A percentile compares a stretch with the other conserved stretches of the same genome.
These are phyloP conservation scores for Kodamaea sp. DNA, from an alignment of 1,139 yeast genomes.

Conservation along the genomic window DNA sequence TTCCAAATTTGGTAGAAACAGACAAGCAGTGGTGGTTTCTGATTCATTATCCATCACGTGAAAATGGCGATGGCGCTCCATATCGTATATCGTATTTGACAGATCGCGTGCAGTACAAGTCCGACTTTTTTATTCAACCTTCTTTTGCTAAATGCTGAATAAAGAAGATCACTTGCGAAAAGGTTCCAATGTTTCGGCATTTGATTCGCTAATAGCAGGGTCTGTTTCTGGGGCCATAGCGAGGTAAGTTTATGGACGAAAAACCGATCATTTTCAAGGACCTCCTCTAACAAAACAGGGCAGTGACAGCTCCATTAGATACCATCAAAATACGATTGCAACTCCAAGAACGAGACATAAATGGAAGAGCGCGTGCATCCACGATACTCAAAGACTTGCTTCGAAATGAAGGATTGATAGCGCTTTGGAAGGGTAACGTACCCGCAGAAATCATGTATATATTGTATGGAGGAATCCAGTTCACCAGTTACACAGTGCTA, in stretches of 20 bases:
- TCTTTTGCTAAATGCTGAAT: too few species aligned
- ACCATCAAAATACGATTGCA: conserved; percentile 86
- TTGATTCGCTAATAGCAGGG: conserved; percentile 62
- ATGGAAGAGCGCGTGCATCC: conserved; percentile 31
- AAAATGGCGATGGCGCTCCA: too few species aligned
- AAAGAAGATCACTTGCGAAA: conserved; percentile 48
- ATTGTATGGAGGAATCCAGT: conserved; percentile 83
- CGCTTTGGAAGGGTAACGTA: conserved; percentile 92
- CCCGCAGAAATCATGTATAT: conserved; percentile 90
- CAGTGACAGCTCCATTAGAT: conserved; percentile 86
- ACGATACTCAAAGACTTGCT: conserved; percentile 32
- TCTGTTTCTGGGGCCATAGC: conserved; percentile 71
- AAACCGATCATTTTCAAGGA: too few species aligned
- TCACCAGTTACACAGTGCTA: conserved; percentile 64
- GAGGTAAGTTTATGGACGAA: conserved; percentile 45
- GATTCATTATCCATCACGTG: too few species aligned
- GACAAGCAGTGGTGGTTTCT: too few species aligned
- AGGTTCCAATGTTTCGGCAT: conserved; percentile 49
- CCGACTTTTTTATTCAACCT: too few species aligned
- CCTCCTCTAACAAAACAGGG: conserved; percentile 36
- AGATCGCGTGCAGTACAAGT: too few species aligned
- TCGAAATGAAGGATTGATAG: conserved; percentile 40
- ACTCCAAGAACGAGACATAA: conserved; percentile 37
- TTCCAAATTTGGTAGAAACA: too few species aligned
- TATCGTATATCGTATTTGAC: too few species aligned